Evolutionary conservation across 2,329 filamentous ascomycete genomes (phyloP).

Genomic region (Alternaria incomplexa): DNA sequence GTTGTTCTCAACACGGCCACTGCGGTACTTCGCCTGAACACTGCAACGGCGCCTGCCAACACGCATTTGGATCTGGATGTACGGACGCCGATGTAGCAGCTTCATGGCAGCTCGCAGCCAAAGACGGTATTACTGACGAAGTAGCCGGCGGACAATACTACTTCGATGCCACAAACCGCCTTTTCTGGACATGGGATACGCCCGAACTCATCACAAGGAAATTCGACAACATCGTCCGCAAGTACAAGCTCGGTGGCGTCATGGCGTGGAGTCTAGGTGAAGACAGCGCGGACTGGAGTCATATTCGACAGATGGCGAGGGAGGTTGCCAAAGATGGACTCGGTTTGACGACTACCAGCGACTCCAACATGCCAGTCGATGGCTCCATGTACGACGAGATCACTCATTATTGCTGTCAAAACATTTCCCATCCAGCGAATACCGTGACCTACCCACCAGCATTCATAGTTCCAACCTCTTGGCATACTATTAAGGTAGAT

Average conservation of each 20-base stretch:
- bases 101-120: constrained; percentile 65
- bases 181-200: constrained; percentile 80
- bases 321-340: constrained; percentile 19
- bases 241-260: constrained; percentile 67
- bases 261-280: constrained; percentile 80
- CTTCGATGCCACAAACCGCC: constrained; percentile 63
- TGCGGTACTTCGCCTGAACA: constrained; percentile 36
- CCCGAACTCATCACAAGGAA: constrained; percentile 66
- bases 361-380: neutral
- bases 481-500: neutral
- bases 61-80: constrained; percentile 50
- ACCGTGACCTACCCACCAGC: neutral
- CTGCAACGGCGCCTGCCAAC: constrained; percentile 42
- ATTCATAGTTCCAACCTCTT: neutral
- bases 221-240: constrained; percentile 64
- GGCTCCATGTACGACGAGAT: neutral
- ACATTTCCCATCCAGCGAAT: neutral
- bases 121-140: constrained; percentile 63
- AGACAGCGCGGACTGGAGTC: constrained; percentile 56
- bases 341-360: neutral
- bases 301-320: constrained; percentile 51
- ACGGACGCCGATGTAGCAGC: constrained; percentile 56
- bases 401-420: neutral
- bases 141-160: constrained; percentile 70
- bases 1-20: constrained; percentile 44